Conservation (phyloP, 345 rosid species). For the Euphorbia pulcherrima region DNA sequence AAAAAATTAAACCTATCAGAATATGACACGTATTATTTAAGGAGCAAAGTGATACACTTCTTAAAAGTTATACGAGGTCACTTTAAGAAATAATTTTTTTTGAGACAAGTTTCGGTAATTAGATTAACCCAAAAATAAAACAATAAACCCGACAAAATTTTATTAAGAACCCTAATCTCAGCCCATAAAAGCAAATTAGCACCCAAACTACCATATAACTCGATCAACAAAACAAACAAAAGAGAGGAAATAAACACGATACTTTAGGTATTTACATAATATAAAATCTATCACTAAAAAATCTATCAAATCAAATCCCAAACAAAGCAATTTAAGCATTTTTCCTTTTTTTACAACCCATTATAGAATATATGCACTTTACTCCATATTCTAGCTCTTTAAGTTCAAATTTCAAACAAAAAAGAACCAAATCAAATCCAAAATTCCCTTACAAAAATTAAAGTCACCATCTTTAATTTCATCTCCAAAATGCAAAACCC, state of each 20-base stretch:
- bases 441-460: constrained; percentile 7
- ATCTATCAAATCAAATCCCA: neutral
- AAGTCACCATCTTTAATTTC: constrained; percentile 30
- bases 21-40: too few species aligned
- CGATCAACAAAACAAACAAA: constrained; percentile 1
- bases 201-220: too few species aligned
- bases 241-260: constrained; percentile 25
- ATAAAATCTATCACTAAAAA: constrained; percentile 8
- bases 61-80: too few species aligned
- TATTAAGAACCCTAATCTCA: too few species aligned
- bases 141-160: neutral
- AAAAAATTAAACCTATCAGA: too few species aligned
- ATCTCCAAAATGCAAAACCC: constrained; percentile 45
- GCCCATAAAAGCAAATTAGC: too few species aligned
- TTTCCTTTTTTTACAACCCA: constrained; percentile 28
- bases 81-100: too few species aligned
- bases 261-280: constrained; percentile 7
- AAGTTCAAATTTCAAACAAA: neutral
- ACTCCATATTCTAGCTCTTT: constrained; percentile 16
- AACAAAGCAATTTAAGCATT: constrained; percentile 9
- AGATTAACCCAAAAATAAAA: too few species aligned
- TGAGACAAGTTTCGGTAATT: too few species aligned
- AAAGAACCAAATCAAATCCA: neutral
- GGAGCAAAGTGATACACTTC: too few species aligned
- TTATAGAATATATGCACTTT: constrained; percentile 18